These are phyloP conservation scores for Leccinellum albellum DNA, from an alignment of 768 basidiomycete genomes.

Conservation along the genomic window DNA sequence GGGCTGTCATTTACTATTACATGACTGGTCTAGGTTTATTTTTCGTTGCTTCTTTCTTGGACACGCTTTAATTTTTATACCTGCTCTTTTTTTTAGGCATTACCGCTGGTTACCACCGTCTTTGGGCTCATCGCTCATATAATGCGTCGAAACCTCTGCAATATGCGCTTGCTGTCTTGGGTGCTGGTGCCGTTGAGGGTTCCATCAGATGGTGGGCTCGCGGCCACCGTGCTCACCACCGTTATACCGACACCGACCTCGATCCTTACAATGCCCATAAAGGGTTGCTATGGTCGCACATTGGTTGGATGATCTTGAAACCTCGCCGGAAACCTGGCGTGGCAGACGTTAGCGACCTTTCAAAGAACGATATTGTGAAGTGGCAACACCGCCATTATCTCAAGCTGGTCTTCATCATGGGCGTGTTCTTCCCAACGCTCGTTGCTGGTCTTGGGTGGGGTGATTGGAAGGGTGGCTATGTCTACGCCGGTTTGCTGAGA, in stretches of 20 bases:
- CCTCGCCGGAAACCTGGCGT: slow-evolving; percentile 86
- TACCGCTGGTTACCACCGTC: slow-evolving; percentile 92
- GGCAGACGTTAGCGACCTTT: slow-evolving; percentile 84
- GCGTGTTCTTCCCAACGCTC: slow-evolving; percentile 67
- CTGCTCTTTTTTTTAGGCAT: slow-evolving; percentile 52
- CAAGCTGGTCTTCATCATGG: slow-evolving; percentile 64
- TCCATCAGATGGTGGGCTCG: slow-evolving; percentile 99
- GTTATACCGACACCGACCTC: slow-evolving; percentile 95
- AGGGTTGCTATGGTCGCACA: slow-evolving; percentile 82
- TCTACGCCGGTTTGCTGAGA: slow-evolving; percentile 79
- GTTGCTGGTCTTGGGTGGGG: slow-evolving; percentile 82
- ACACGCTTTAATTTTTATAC: not conserved
- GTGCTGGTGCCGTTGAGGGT: slow-evolving; percentile 91
- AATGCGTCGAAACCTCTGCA: slow-evolving; percentile 86
- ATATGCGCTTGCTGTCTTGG: slow-evolving; percentile 77
- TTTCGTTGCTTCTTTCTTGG: slow-evolving; percentile 9
- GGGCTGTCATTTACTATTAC: slow-evolving; percentile 65
- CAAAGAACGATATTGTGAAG: slow-evolving; percentile 70
- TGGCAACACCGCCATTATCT: slow-evolving; percentile 90
- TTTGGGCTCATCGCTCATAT: slow-evolving; percentile 96
- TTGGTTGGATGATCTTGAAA: slow-evolving; percentile 93
- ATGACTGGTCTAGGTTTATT: slow-evolving; percentile 76
- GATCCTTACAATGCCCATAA: slow-evolving; percentile 94
- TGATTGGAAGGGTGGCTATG: slow-evolving; percentile 80
- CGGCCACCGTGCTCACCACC: slow-evolving; percentile 95